Conservation (phyloP, 768 basidiomycete species). For the Calvatia gigantea region DNA sequence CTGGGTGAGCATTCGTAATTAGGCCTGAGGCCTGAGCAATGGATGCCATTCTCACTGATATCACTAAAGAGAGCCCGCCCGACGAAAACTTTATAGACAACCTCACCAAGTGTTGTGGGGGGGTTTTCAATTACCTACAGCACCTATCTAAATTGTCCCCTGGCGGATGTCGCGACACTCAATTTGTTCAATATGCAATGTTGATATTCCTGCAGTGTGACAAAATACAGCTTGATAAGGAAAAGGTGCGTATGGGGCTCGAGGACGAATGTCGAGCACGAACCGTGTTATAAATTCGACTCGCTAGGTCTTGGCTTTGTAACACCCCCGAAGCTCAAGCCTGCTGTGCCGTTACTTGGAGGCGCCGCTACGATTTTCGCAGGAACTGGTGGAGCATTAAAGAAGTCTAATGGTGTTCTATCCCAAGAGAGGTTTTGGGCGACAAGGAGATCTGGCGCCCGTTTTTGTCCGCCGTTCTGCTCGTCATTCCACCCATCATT, state of each 20-base stretch:
- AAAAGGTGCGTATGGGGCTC: constrained; percentile 60
- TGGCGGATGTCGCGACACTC: no score
- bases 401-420: constrained; percentile 17
- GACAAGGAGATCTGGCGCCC: constrained; percentile 48
- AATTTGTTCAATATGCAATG: no score
- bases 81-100: no score
- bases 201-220: no score
- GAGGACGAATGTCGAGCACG: constrained; percentile 79
- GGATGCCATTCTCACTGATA: no score
- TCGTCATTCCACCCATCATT: background rate
- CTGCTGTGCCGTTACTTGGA: constrained; percentile 47
- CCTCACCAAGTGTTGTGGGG: no score
- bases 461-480: background rate
- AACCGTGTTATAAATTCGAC: constrained; percentile 80
- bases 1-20: no score
- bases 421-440: constrained; percentile 37
- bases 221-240: constrained; percentile 75
- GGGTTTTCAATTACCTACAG: no score
- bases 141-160: no score
- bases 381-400: constrained; percentile 16
- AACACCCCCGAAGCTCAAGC: constrained; percentile 39
- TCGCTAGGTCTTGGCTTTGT: constrained; percentile 53
- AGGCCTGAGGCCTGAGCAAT: no score
- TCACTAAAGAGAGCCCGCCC: no score
- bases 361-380: constrained; percentile 48